Evolutionary conservation across 805 yeast species (phyloP), one percentile per base, ranked within the genome.

Genomic region (Wickerhamiella dianesei): DNA sequence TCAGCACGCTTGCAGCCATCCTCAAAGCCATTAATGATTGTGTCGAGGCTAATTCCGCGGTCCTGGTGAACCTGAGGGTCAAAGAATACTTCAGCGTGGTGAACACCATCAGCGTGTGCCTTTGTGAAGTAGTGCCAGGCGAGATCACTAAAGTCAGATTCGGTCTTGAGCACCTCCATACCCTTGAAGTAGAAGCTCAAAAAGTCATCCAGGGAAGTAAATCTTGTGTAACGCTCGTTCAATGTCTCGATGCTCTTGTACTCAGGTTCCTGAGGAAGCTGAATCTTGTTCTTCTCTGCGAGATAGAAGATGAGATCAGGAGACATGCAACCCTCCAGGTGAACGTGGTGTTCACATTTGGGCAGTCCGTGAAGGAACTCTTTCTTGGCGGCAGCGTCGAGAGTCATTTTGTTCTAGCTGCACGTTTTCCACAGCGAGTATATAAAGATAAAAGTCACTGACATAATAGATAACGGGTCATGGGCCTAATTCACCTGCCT

Each of bases 271-370:
- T 61, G 71, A 16, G 95, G 94, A 35, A 84, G 65, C 17, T 59
- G 48, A 48, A 83, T 70, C 35, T 65, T 62, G 65, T 82, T 82
- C 65, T 84, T 74, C 56, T 72, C 65, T 0, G 89, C 87, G 47
- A 83, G 66, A 45, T 76, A 74, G 64, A 82, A 80, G 49, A 83
- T 66, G 35, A 82, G 70, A 43, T 75, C 75, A n/a, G 94, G 92
- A 51, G 80, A 82, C 47, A 83, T 63, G 37, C 94, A 82, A 32
- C 94, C 94, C 67, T 83, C 94, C 21, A 39, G n/a, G 64, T 84
- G 94, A 50, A 83, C 75, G 60, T 84, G 94, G 61, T 83, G 89
- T 62, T 84, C 94, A 67, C 92, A 83, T 64, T 84, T 84, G 49
- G 94, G 94, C 44, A 84, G 68, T 55, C 80, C 89, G 37, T 63